Percentiles rank a stretch among this genome's conserved stretches.
phyloP scores from a whole-genome alignment of 1,139 yeast genomes.

The Sugiyamaella xylanicola region DNA sequence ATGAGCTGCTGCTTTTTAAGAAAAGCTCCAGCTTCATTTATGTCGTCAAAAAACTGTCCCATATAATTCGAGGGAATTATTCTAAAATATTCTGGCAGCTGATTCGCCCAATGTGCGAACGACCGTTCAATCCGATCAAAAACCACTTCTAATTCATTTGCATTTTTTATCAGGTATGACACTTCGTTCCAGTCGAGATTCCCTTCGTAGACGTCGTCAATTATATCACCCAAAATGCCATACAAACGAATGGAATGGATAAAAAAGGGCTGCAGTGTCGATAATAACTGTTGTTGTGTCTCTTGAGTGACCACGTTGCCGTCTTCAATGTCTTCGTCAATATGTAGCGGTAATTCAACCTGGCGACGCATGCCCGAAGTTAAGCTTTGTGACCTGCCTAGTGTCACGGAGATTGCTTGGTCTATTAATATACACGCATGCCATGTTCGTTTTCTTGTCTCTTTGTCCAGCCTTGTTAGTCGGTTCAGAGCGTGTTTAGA shows the following conservation, averaged over 20 bases:
- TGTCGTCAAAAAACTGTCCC: neutral
- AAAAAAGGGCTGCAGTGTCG: neutral
- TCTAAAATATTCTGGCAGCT: neutral
- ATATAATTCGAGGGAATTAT: neutral
- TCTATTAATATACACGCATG: conserved; percentile 18
- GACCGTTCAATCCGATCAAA: conserved; percentile 6
- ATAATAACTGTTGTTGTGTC: neutral
- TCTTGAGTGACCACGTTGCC: neutral
- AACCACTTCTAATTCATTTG: neutral
- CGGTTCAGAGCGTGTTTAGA: conserved; percentile 7
- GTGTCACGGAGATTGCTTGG: conserved; percentile 11
- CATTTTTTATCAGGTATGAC: neutral
- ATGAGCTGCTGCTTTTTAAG: neutral
- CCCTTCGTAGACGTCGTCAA: neutral
- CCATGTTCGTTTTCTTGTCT: conserved; percentile 16
- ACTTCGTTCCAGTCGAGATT: conserved; percentile 11
- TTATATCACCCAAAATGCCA: neutral
- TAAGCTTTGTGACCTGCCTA: conserved; percentile 9
- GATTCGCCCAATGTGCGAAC: neutral
- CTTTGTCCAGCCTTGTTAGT: conserved; percentile 10
- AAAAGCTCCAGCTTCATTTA: neutral
- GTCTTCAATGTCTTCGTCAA: conserved; percentile 1
- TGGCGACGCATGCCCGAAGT: neutral
- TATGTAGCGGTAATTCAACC: conserved; percentile 5
- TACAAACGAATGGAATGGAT: neutral